Conservation (phyloP, 176 grass and related monocot genomes). For the Avena eriantha region DNA sequence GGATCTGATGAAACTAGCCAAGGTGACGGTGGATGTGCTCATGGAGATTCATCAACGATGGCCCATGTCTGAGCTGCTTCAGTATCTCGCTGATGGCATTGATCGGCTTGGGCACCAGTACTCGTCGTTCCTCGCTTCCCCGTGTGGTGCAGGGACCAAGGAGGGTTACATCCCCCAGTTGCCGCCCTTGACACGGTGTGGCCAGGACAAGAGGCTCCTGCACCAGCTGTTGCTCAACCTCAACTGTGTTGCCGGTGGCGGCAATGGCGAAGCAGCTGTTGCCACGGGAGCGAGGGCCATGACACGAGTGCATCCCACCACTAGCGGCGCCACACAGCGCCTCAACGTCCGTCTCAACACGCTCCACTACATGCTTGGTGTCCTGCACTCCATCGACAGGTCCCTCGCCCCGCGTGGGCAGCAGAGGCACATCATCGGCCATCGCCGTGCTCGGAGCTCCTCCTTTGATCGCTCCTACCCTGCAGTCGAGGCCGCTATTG, state of each 20-base stretch:
- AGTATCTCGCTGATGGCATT: slow-evolving; percentile 54
- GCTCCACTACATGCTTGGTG: slow-evolving; percentile 63
- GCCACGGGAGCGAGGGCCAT: not conserved
- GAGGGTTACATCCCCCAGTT: slow-evolving; percentile 55
- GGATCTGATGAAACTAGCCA: slow-evolving; percentile 75
- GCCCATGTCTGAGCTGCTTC: slow-evolving; percentile 5
- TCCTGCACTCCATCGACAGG: slow-evolving; percentile 54
- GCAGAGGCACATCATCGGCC: not conserved
- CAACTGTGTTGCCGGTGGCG: not conserved
- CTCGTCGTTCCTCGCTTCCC: slow-evolving; percentile 43
- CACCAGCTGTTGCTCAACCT: slow-evolving; percentile 36
- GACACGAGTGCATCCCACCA: slow-evolving; percentile 38
- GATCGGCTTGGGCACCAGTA: slow-evolving; percentile 64
- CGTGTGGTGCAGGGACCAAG: slow-evolving; percentile 64
- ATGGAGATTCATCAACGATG: slow-evolving; percentile 49
- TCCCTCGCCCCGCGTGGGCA: not conserved
- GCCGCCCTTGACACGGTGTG: slow-evolving; percentile 71
- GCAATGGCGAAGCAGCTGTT: not conserved
- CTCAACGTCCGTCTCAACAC: slow-evolving; percentile 81
- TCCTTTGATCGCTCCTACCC: slow-evolving; percentile 34
- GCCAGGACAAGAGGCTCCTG: slow-evolving; percentile 69
- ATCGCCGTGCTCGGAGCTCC: not conserved
- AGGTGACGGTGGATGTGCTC: slow-evolving; percentile 68
- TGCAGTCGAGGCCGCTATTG: slow-evolving; percentile 42
- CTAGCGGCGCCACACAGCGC: slow-evolving; percentile 71